Conservation (phyloP, 768 basidiomycete genomes). For the Lactarius trivialis region DNA sequence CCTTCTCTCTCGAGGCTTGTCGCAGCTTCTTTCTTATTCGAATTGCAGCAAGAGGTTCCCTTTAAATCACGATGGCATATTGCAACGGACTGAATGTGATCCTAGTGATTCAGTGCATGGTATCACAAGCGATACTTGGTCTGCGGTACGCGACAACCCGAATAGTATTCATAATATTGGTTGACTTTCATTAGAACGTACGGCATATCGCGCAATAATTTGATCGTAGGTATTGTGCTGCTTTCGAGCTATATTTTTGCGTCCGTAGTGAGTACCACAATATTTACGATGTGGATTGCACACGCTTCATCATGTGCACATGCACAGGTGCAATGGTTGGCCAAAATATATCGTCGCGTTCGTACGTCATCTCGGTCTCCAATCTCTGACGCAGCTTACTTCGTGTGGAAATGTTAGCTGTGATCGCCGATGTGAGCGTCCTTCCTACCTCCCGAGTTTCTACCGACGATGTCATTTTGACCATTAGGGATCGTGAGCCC, state of each 20-base stretch:
- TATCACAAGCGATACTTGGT: constrained; percentile 59
- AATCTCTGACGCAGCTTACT: constrained; percentile 2
- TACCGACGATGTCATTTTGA: neutral
- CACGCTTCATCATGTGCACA: no score
- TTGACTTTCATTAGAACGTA: constrained; percentile 37
- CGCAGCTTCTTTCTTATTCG: constrained; percentile 44
- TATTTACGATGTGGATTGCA: no score
- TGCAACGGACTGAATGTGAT: constrained; percentile 1
- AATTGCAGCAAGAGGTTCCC: constrained; percentile 55
- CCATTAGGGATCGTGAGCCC: constrained; percentile 33
- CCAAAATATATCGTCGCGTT: constrained; percentile 44
- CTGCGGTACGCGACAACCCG: constrained; percentile 37
- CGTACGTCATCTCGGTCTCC: constrained; percentile 33
- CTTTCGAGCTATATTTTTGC: constrained; percentile 36
- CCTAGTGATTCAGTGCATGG: constrained; percentile 55
- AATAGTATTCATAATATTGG: neutral
- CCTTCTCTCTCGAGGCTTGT: constrained; percentile 44
- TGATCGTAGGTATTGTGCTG: constrained; percentile 37
- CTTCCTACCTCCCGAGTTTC: neutral
- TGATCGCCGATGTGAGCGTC: neutral
- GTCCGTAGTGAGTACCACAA: constrained; percentile 35
- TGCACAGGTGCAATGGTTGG: constrained; percentile 47
- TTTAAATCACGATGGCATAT: neutral
- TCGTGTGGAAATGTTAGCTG: constrained; percentile 14
- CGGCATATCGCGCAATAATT: constrained; percentile 47